Evolutionary conservation across 768 basidiomycete genomes (phyloP), one percentile per base, ranked within the genome.

Genomic region (Tricholoma furcatifolium): DNA sequence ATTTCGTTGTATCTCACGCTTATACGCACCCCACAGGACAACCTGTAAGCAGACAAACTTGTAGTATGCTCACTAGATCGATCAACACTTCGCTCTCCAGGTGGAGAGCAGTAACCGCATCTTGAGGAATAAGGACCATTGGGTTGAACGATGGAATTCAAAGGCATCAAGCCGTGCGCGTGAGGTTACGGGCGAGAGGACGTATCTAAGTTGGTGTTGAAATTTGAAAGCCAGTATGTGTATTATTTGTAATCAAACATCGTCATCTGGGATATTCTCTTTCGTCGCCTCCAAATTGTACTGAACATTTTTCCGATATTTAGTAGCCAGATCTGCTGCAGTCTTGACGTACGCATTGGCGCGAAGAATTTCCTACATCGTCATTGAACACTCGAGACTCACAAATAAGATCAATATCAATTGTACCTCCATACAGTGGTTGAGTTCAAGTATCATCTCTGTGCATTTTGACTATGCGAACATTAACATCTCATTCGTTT

Each of bases 281-380:
- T 74, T 80, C 43, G 83, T 88, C 41, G 87, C 87, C 62, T 91
- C 87, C 52, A 97, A 67, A 66, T 95, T 96, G 66, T 93, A 96
- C 66, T 89, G 86, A 47, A 94, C 93, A 70, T 98, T 98, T 71
- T 92, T 86, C 57, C 88, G 79, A 68, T 98, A 97, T 67, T 93
- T 93, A 35, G 83, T 83, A 31, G 89, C 81, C 15, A 98, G 75
- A 65, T 93, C 86, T 2, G 94, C 87, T 0, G 93, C 88, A 35
- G 83, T 85, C 63, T 87, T 85, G 40, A 93, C 83, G 30, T 83
- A 82, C 0, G 82, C 76, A 55, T 93, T 91, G 6, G 90, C 91
- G 14, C 82, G 79, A 38, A 90, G 70, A 61, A 93, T 87, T 69
- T 93, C 89, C 89, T 93, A 56, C n/a, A 53, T 15, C 45, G 31